Conservation (phyloP, 1,284 basidiomycete species). For the Ganoderma lucidum region DNA sequence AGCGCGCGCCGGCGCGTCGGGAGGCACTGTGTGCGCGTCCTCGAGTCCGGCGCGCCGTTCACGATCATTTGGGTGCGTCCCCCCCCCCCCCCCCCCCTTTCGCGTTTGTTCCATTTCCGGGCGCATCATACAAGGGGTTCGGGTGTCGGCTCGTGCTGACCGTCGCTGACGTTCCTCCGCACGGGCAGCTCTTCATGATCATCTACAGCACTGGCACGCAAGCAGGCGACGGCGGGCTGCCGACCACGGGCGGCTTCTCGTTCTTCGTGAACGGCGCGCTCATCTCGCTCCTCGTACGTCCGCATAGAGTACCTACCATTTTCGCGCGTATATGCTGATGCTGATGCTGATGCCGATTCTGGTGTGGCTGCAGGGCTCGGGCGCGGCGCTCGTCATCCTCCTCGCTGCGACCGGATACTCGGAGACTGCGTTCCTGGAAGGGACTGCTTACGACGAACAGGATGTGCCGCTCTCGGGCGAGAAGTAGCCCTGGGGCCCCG, state of each 20-base stretch:
- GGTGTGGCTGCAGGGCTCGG: not conserved
- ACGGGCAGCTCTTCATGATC: not conserved
- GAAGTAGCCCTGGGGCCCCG: not conserved
- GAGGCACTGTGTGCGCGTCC: slow-evolving; percentile 1
- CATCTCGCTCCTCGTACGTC: slow-evolving; percentile 4
- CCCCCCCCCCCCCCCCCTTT: too few species aligned
- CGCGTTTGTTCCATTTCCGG: not conserved
- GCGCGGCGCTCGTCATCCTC: slow-evolving; percentile 2
- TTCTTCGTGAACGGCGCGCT: slow-evolving; percentile 7
- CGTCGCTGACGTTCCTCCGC: not conserved
- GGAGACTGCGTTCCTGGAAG: not conserved
- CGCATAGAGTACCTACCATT: too few species aligned
- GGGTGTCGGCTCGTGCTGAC: not conserved
- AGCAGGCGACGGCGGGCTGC: not conserved
- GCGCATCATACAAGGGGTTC: too few species aligned
- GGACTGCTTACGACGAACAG: not conserved
- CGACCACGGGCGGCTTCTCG: slow-evolving; percentile 2
- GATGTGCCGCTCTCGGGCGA: not conserved
- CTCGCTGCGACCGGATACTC: not conserved
- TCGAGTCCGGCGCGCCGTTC: slow-evolving; percentile 5
- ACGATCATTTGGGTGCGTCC: not conserved
- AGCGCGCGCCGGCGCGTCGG: not conserved
- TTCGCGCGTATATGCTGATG: not conserved
- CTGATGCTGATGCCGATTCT: too few species aligned
- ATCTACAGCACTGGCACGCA: not conserved